phyloP scores from a whole-genome alignment of 345 rosid species.

The Gossypium ekmanianum region DNA sequence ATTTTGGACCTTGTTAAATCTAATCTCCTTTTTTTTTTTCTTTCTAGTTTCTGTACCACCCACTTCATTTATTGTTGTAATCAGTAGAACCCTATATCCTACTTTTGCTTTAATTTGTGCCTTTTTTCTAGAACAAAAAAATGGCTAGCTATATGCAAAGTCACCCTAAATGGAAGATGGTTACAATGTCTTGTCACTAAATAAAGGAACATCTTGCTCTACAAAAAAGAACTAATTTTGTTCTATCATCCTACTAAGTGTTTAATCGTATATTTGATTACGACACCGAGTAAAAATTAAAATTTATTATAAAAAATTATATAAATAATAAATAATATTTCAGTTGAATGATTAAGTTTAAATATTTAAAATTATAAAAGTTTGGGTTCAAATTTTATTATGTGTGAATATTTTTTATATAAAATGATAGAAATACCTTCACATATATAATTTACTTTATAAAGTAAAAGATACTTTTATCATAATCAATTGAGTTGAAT shows the following conservation, averaged over 20 bases:
- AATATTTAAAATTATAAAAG: too few species aligned
- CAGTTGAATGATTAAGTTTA: too few species aligned
- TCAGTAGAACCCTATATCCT: not conserved
- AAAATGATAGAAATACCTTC: accelerated
- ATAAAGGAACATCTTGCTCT: not conserved
- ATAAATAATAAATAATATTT: too few species aligned
- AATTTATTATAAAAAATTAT: too few species aligned
- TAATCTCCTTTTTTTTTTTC: not conserved
- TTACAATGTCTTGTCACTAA: not conserved
- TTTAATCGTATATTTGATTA: too few species aligned
- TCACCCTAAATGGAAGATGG: not conserved
- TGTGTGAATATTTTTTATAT: too few species aligned
- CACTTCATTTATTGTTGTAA: not conserved
- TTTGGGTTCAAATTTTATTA: too few species aligned
- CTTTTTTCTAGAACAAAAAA: not conserved
- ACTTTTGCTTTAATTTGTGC: not conserved
- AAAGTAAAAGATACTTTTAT: too few species aligned
- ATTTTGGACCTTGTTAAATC: not conserved
- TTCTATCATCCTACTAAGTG: not conserved
- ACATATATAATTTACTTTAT: too few species aligned
- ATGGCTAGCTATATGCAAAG: not conserved
- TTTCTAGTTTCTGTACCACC: not conserved
- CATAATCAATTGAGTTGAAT: too few species aligned
- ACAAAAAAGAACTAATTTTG: not conserved
- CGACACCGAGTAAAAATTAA: too few species aligned